Conservation (phyloP, 2,329 filamentous ascomycete species). For the Monosporascus sp. region DNA sequence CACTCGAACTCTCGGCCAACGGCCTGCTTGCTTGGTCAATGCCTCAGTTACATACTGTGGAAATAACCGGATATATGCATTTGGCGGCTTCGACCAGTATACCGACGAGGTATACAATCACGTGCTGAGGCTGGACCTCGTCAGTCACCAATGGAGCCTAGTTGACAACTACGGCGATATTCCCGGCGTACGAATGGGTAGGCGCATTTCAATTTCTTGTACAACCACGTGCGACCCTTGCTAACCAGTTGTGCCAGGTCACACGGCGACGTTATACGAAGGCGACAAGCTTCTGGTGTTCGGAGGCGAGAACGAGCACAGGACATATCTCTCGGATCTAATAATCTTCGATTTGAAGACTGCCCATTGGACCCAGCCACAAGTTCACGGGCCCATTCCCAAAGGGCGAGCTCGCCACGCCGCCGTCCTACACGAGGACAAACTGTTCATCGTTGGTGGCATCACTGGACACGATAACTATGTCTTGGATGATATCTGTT, state of each 20-base stretch:
- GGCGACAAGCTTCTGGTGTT: slow-evolving; percentile 95
- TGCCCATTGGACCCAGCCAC: slow-evolving; percentile 90
- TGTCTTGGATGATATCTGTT: slow-evolving; percentile 93
- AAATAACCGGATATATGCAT: slow-evolving; percentile 95
- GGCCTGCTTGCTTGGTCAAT: slow-evolving; percentile 93
- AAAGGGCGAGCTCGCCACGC: slow-evolving; percentile 90
- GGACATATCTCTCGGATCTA: slow-evolving; percentile 90
- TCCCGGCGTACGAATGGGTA: slow-evolving; percentile 93
- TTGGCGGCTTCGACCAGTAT: slow-evolving; percentile 97
- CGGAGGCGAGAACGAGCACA: slow-evolving; percentile 95
- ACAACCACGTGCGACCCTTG: not conserved
- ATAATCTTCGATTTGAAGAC: slow-evolving; percentile 94
- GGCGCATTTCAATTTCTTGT: slow-evolving; percentile 18
- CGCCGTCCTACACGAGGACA: slow-evolving; percentile 91
- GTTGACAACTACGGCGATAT: slow-evolving; percentile 99
- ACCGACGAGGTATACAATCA: slow-evolving; percentile 99
- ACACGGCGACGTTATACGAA: slow-evolving; percentile 90
- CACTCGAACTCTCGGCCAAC: slow-evolving; percentile 69
- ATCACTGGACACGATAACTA: slow-evolving; percentile 89
- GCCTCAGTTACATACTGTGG: slow-evolving; percentile 98
- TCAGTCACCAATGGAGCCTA: slow-evolving; percentile 85
- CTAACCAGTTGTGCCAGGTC: slow-evolving; percentile 49
- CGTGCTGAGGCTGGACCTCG: slow-evolving; percentile 81
- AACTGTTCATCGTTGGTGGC: slow-evolving; percentile 92
- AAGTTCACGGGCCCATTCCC: slow-evolving; percentile 77